Evolutionary conservation across 148 eudicot genomes (phyloP), one percentile per base, ranked within the genome.

Genomic region (Chenopodium formosanum): DNA sequence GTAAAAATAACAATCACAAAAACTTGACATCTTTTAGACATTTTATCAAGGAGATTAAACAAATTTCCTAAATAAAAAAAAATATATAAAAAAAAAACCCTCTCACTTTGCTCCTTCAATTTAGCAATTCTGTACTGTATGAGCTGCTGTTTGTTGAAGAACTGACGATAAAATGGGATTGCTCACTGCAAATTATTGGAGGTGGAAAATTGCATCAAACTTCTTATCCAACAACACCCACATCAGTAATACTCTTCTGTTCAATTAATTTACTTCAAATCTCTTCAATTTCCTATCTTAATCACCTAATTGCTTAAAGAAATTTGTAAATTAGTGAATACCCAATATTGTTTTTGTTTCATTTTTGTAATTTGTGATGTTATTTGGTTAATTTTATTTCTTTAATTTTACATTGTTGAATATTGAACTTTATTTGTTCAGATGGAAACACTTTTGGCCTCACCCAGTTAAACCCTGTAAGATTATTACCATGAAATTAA

Each of bases 381-480:
- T 44, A 62, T n/a, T 64, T 23, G 48, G 60, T 70, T 25, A 25
- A 8, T 13, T 17, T 46, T 23, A 12, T 12, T 72, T 8, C 68
- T 81, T 79, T 64, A 27, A 72, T 76, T 40, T 76, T 44, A 23
- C 58, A 76, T 46, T 78, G 68, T 73, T 78, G 44, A 83, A 83
- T 34, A 68, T 44, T 81, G 66, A 74, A 81, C 23, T 56, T 62
- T 53, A 44, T 77, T 82, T 84, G 70, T 66, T 80, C 83, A 88
- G 89, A 85, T 85, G 65, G 83, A 77, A 75, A 53, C 48, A 75
- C 75, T 47, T 77, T 73, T 76, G 74, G 80, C 76, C 32, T 46
- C 76, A 60, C 81, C 78, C 81, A 65, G 64, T 46, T 50, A 65
- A 63, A 65, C 80, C 77, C n/a, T 75, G 93, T 90, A 78, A 85